Conservation (phyloP, 768 basidiomycete genomes). For the Termitomyces sp. region DNA sequence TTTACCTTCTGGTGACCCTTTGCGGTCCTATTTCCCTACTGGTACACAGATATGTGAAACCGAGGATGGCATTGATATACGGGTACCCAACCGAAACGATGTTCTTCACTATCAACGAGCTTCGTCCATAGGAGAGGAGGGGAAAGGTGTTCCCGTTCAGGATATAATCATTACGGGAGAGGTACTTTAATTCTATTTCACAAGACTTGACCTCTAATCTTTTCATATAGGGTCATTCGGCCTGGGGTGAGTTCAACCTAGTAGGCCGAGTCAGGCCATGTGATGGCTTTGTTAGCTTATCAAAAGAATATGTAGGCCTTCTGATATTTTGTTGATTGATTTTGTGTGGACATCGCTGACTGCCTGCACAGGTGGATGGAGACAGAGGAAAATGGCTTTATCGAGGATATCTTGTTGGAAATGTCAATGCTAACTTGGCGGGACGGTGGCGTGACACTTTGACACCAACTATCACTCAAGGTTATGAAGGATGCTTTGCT, state of each 20-base stretch:
- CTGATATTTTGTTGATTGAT: background rate
- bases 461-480: conserved; percentile 52
- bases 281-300: conserved; percentile 76
- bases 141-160: conserved; percentile 22
- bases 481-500: conserved; percentile 85
- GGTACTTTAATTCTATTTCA: conserved; percentile 32
- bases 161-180: conserved; percentile 76
- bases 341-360: background rate
- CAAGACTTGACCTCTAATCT: background rate
- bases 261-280: conserved; percentile 74
- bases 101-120: conserved; percentile 27
- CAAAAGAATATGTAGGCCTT: conserved; percentile 75
- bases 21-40: conserved; percentile 56
- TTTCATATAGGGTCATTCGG: conserved; percentile 68
- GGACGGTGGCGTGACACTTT: conserved; percentile 88
- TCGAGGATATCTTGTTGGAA: conserved; percentile 75
- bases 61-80: conserved; percentile 40
- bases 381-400: conserved; percentile 84
- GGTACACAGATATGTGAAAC: conserved; percentile 46
- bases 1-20: conserved; percentile 53
- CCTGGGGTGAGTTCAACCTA: conserved; percentile 85
- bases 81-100: conserved; percentile 33
- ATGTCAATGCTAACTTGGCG: conserved; percentile 61
- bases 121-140: conserved; percentile 11
- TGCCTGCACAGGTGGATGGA: conserved; percentile 46